Conservation (phyloP, 2,329 filamentous ascomycete species). For the Ophiostoma tasmaniense region DNA sequence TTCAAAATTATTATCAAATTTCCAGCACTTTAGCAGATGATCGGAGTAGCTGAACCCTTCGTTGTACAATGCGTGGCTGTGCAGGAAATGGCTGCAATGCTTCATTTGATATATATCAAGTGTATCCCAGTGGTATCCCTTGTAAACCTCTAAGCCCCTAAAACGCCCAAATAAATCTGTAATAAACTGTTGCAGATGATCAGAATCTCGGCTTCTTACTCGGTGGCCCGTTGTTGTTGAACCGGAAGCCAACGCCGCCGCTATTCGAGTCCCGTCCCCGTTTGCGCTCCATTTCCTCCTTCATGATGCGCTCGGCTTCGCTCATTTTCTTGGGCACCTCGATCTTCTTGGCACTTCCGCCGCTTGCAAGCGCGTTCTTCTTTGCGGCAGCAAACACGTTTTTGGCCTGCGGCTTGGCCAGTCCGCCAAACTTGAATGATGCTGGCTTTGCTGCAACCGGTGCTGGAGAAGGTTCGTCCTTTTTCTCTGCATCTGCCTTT, state of each 20-base stretch:
- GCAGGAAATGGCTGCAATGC: background rate
- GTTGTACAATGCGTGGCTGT: too few species aligned
- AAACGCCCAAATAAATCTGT: background rate
- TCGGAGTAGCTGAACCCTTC: background rate
- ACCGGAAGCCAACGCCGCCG: slow-evolving; percentile 11
- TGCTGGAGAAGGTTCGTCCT: background rate
- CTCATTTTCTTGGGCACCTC: slow-evolving; percentile 75
- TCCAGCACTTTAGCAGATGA: background rate
- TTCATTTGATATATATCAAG: background rate
- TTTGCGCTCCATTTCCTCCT: slow-evolving; percentile 68
- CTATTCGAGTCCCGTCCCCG: slow-evolving; percentile 40
- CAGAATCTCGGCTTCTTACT: slow-evolving; percentile 46
- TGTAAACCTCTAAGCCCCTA: background rate
- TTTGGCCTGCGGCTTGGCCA: slow-evolving; percentile 55
- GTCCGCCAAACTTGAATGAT: slow-evolving; percentile 55
- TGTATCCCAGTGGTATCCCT: background rate
- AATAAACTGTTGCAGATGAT: background rate
- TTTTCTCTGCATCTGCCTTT: background rate
- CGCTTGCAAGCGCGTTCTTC: slow-evolving; percentile 59
- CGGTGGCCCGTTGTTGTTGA: slow-evolving; percentile 11
- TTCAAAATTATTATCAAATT: background rate
- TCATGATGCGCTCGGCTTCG: slow-evolving; percentile 83
- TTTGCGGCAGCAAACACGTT: slow-evolving; percentile 63
- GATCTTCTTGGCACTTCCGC: slow-evolving; percentile 52
- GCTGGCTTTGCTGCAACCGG: slow-evolving; percentile 30